Conservation (phyloP, 1,139 yeast genomes). For the Kodamaea alishanica region DNA sequence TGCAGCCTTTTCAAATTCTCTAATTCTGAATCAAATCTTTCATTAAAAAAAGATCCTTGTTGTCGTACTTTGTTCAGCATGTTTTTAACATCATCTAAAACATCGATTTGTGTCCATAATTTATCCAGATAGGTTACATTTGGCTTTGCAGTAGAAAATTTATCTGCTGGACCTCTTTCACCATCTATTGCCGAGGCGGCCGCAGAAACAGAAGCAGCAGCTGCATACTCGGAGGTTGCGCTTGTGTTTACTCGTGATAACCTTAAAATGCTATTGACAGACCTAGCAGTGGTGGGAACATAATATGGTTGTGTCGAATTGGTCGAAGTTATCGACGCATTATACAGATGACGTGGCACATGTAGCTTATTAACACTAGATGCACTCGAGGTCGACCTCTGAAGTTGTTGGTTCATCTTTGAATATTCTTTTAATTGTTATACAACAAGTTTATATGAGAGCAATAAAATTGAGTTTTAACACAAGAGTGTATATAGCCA, state of each 20-base stretch:
- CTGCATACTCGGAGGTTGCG: conserved; percentile 15
- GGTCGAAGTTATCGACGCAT: conserved; percentile 10
- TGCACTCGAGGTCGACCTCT: conserved; percentile 3
- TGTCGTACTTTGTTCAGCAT: conserved; percentile 55
- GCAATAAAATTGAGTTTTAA: too few relatives aligned
- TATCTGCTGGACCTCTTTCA: conserved; percentile 36
- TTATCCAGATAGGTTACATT: conserved; percentile 62
- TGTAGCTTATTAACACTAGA: conserved; percentile 10
- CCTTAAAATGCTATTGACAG: conserved; percentile 17
- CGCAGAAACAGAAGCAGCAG: not conserved
- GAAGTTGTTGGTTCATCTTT: not conserved
- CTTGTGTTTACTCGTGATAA: conserved; percentile 29
- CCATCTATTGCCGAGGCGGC: conserved; percentile 12
- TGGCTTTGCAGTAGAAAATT: conserved; percentile 47
- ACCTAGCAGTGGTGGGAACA: conserved; percentile 7
- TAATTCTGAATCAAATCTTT: conserved; percentile 55
- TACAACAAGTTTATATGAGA: too few relatives aligned
- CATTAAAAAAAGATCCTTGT: conserved; percentile 60
- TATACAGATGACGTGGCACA: conserved; percentile 13
- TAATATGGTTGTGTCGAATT: conserved; percentile 6
- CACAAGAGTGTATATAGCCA: too few relatives aligned
- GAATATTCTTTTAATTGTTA: too few relatives aligned
- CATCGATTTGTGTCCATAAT: conserved; percentile 86
- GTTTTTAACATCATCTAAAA: conserved; percentile 72
- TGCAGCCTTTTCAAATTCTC: conserved; percentile 58